Percentiles rank a stretch among this genome's conserved stretches.
phyloP scores from a whole-genome alignment of 441 rosid species.

The Adansonia gregorii region DNA sequence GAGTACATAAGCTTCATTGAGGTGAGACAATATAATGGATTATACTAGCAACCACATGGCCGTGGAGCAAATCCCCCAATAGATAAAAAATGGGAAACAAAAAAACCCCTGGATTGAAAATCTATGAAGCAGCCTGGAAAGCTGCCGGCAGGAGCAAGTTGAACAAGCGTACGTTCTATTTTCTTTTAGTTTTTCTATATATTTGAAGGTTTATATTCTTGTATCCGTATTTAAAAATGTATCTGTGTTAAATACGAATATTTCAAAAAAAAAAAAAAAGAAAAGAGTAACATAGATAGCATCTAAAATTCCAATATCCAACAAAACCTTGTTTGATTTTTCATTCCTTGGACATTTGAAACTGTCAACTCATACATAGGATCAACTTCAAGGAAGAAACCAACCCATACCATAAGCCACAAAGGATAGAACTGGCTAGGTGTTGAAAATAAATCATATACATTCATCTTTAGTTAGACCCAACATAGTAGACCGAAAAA shows the following conservation, averaged over 20 bases:
- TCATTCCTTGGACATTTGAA: constrained; percentile 6
- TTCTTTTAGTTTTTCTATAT: too few species aligned
- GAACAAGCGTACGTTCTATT: too few species aligned
- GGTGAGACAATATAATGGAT: neutral
- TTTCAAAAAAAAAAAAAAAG: too few species aligned
- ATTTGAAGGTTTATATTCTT: too few species aligned
- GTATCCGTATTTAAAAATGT: too few species aligned
- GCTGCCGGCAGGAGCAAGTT: neutral
- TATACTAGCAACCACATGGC: neutral
- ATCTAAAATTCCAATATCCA: neutral
- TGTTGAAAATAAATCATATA: too few species aligned
- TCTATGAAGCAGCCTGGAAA: neutral
- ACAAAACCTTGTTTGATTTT: neutral
- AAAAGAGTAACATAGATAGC: too few species aligned
- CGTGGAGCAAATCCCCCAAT: neutral
- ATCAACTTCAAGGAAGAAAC: neutral
- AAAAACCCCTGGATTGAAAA: neutral
- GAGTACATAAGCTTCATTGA: neutral
- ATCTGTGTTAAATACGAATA: too few species aligned
- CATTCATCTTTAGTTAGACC: too few species aligned
- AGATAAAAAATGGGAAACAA: neutral
- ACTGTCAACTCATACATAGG: neutral
- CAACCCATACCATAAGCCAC: neutral
- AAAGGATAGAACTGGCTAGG: neutral
- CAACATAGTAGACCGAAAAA: too few species aligned